Percentiles rank a stretch among this genome's conserved stretches.
Evolutionary conservation across 2,329 filamentous ascomycete species (phyloP).

Genomic region (Gyromitra esculenta): DNA sequence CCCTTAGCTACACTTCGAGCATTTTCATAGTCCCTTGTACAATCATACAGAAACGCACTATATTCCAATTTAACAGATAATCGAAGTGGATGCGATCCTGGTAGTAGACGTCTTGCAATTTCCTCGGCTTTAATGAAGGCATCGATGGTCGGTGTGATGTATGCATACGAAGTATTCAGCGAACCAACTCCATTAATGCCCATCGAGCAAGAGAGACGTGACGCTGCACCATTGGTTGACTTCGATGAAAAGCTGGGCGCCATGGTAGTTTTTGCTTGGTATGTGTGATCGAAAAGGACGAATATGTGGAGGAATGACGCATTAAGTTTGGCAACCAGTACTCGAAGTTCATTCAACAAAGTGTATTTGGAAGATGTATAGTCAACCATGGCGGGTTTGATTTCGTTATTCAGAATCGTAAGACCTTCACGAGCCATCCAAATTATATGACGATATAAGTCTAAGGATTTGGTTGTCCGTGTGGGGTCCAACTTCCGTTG

Average conservation of each 20-base stretch:
- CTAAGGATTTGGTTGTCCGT: slow-evolving; percentile 79
- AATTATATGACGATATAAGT: slow-evolving; percentile 89
- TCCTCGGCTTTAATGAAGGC: slow-evolving; percentile 81
- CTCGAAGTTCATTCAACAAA: slow-evolving; percentile 75
- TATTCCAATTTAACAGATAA: slow-evolving; percentile 93
- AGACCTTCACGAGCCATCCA: slow-evolving; percentile 95
- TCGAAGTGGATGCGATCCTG: slow-evolving; percentile 87
- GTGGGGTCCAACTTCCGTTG: slow-evolving; percentile 82
- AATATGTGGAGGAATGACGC: slow-evolving; percentile 98
- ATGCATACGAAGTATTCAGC: slow-evolving; percentile 67
- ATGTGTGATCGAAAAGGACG: slow-evolving; percentile 78
- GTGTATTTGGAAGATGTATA: slow-evolving; percentile 63
- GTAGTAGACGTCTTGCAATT: slow-evolving; percentile 78
- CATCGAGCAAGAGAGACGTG: slow-evolving; percentile 61
- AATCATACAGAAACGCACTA: slow-evolving; percentile 92
- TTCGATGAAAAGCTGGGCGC: slow-evolving; percentile 63
- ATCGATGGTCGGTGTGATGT: slow-evolving; percentile 80
- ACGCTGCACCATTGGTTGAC: slow-evolving; percentile 68
- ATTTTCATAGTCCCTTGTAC: slow-evolving; percentile 79
- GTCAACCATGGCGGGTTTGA: slow-evolving; percentile 82
- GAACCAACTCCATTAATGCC: slow-evolving; percentile 25
- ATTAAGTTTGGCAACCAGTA: slow-evolving; percentile 88
- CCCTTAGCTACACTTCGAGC: slow-evolving; percentile 80
- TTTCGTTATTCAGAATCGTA: slow-evolving; percentile 83
- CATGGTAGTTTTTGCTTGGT: slow-evolving; percentile 62